Evolutionary conservation across 768 basidiomycete genomes (phyloP), one percentile per base, ranked within the genome.

Genomic region (Collybia nuda): DNA sequence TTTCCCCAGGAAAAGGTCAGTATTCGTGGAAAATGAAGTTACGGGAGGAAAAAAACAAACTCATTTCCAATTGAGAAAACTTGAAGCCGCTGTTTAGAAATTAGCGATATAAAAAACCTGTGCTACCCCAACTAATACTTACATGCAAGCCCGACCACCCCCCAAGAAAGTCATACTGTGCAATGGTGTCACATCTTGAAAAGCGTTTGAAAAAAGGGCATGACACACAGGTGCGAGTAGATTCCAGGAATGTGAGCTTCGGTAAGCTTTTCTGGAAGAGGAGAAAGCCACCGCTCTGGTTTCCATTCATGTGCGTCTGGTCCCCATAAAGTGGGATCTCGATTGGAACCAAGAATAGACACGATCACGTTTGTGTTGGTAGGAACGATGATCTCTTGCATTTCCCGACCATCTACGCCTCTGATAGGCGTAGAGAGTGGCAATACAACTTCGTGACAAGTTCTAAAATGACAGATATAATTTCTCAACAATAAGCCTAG

Each of bases 31-130:
- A 7, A 14, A 40, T 18, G 44, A 9, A 8, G 26, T 41, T 18
- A 7, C 9, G 17, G 39, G 28, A 5, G n/a, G 6, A 12, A 38
- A 9, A 7, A 8, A 5, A 68, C 70, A 22, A 47, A 74, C 75
- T 76, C 64, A 73, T 74, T 53, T 74, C 73, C 12, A 77, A 57
- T 51, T 72, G 68, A 1, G 73, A 68, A 56, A 73, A 75, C 50
- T 74, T 74, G 64, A 75, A 75, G 40, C 74, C 75, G 24, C 69
- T 72, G 51, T 5, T 29, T 39, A 40, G 28, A 19, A 40, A 14
- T 2, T 6, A 21, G 15, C 21, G 6, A 19, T 17, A 5, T 2
- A 11, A 1, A 29, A 19, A 6, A 11, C 45, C 6, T 18, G n/a
- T n/a, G n/a, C n/a, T n/a, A 48, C 40, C 44, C 3, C 22, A 18